Evolutionary conservation across 768 basidiomycete species (phyloP), one percentile per base, ranked within the genome.

Genomic region (Boletus sp.): DNA sequence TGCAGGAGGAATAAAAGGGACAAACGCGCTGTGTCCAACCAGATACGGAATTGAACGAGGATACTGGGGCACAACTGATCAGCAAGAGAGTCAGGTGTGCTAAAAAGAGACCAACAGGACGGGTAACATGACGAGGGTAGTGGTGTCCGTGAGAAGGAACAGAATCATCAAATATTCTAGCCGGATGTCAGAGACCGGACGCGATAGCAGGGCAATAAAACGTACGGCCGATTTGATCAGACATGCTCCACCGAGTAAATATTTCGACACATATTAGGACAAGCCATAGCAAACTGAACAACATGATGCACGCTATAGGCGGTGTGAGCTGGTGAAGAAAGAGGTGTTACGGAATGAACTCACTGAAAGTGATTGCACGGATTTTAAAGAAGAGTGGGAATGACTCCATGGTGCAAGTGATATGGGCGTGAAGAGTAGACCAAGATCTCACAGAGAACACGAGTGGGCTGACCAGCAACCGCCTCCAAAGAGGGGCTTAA

Each of bases 11-110:
- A 53, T 19, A 85, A 65, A 43, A 81, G 72, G 27, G 76, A 45
- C 27, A 84, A 61, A 30, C 82, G 75, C 11, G 80, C 78, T 1
- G 72, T 74, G 60, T 85, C 84, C 5, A 83, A 63, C 81, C 81
- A 84, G 14, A 70, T 60, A 37, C 81, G 74, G 45, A 83, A 84
- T 38, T 68, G 54, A 2, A 78, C 62, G 34, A 82, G 60, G 25
- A 83, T 67, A 55, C 82, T 83, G 40, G 21, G 21, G 35, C 5
- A 25, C 25, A 42, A 9, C 13, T 25, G 30, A 48, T 60, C 35
- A 64, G 37, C 10, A 17, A 47, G 13, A 3, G 8, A 11, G 39
- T 40, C 7, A n/a, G 15, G 10, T 14, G 8, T 11, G 44, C 44
- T 47, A 64, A 49, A 42, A 45, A 29, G 39, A 17, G 29, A 70